Percentiles rank a stretch among this genome's conserved stretches.
Conservation (phyloP, 306 rosid genomes). For the Myrica gale region DNA sequence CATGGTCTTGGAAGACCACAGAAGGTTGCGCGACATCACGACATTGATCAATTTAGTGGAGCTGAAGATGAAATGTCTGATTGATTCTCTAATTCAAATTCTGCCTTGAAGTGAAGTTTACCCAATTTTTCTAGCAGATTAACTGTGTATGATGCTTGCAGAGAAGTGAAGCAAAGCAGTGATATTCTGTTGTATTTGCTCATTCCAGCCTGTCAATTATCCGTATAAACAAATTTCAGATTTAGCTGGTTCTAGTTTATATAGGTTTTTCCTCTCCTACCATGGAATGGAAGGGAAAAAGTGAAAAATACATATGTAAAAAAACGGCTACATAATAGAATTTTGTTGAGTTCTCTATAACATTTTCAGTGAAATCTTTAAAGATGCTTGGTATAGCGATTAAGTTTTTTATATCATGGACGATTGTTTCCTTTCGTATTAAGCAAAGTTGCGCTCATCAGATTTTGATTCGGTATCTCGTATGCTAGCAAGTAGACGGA, state of each 20-base stretch:
- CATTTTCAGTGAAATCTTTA: neutral
- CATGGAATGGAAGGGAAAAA: constrained; percentile 14
- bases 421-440: too few species aligned
- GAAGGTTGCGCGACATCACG: constrained; percentile 50
- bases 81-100: constrained; percentile 37
- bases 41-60: constrained; percentile 73
- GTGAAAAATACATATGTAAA: constrained; percentile 29
- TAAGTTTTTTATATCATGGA: neutral
- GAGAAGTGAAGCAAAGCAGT: constrained; percentile 21
- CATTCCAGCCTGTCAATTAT: constrained; percentile 21
- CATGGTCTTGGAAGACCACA: constrained; percentile 62
- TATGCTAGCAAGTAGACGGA: too few species aligned
- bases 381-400: neutral
- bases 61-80: constrained; percentile 89
- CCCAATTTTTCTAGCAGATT: constrained; percentile 16
- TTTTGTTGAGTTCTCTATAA: constrained; percentile 2
- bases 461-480: too few species aligned
- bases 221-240: constrained; percentile 28
- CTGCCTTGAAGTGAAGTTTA: constrained; percentile 22
- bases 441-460: too few species aligned
- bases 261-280: constrained; percentile 36
- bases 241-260: constrained; percentile 33
- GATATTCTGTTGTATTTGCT: constrained; percentile 22
- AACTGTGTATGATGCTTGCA: constrained; percentile 20
- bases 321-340: constrained; percentile 33